A percentile compares a stretch with the other conserved stretches of the same genome.
Evolutionary conservation across 2,329 filamentous ascomycete species (phyloP).

Genomic region (Sporothrix brasiliensis): DNA sequence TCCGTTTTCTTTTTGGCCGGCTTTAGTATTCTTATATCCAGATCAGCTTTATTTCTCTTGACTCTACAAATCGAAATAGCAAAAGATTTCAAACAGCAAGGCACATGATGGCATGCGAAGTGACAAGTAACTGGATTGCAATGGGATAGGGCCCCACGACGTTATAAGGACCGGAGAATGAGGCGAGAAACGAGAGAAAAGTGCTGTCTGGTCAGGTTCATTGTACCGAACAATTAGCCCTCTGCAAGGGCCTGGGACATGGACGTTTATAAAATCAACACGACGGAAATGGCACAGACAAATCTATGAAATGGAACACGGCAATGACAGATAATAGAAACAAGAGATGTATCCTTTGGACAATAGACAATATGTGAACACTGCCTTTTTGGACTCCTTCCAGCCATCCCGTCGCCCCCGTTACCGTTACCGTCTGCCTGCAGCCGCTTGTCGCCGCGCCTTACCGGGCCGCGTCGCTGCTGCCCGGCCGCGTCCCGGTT

Average conservation of each 20-base stretch:
- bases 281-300: not conserved
- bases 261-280: not conserved
- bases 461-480: slow-evolving; percentile 45
- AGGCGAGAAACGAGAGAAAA: no score
- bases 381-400: not conserved
- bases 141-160: no score
- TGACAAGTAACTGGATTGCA: no score
- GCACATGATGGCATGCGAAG: not conserved
- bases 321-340: slow-evolving; percentile 14
- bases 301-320: not conserved
- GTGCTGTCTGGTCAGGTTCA: no score
- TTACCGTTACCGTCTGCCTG: slow-evolving; percentile 40
- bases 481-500: slow-evolving; percentile 41
- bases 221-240: no score
- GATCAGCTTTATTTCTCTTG: slow-evolving; percentile 21
- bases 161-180: no score
- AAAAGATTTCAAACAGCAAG: slow-evolving; percentile 4
- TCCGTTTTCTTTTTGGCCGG: not conserved
- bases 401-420: no score
- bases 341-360: not conserved
- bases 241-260: no score
- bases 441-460: slow-evolving; percentile 53
- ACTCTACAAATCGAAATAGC: slow-evolving; percentile 15
- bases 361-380: not conserved
- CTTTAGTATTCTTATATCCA: slow-evolving; percentile 25